Evolutionary conservation across 306 rosid species (phyloP).

Genomic region (Cyamopsis tetragonoloba): DNA sequence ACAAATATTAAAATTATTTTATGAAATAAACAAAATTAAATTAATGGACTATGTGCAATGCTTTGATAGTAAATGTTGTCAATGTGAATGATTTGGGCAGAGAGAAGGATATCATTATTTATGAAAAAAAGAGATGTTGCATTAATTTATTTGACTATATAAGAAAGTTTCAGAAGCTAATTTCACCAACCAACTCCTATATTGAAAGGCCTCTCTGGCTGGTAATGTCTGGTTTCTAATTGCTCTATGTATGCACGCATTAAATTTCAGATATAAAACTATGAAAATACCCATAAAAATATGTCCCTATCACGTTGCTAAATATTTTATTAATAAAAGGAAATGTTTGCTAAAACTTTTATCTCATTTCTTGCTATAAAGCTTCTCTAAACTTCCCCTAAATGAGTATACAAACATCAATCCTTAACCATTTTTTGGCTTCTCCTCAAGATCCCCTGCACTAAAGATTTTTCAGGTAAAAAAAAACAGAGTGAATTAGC

Average conservation of each 20-base stretch:
- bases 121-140: too few species aligned
- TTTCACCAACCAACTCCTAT: constrained; percentile 32
- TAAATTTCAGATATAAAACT: not conserved
- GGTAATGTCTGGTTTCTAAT: not conserved
- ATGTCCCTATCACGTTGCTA: constrained; percentile 20
- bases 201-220: not conserved
- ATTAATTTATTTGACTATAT: not conserved
- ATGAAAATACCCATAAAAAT: not conserved
- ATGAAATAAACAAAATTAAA: not conserved
- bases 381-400: not conserved
- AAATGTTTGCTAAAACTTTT: not conserved
- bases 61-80: not conserved
- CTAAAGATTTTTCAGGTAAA: not conserved
- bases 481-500: not conserved
- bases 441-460: not conserved
- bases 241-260: not conserved
- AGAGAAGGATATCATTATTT: not conserved
- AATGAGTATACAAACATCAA: not conserved
- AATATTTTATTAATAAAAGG: constrained; percentile 11
- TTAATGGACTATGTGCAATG: not conserved
- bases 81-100: not conserved
- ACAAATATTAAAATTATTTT: too few species aligned
- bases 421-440: not conserved
- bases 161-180: constrained; percentile 15
- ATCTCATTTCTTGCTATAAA: constrained; percentile 32